Evolutionary conservation across 1,284 basidiomycete species (phyloP), one percentile per base, ranked within the genome.

Genomic region (Paramarasmius palmivorus): DNA sequence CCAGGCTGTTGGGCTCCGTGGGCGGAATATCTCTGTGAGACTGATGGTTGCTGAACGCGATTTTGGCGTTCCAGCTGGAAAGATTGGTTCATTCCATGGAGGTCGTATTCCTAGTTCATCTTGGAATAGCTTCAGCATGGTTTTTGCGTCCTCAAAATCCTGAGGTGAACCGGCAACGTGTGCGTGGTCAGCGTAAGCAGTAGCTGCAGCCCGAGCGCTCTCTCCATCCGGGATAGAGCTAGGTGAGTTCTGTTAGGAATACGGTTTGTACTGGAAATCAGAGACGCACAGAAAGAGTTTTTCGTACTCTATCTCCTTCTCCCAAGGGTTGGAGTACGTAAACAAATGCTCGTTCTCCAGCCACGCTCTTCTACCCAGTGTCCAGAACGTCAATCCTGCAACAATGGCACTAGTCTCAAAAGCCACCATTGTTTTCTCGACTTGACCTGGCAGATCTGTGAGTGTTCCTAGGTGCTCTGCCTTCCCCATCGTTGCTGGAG

Each of bases 111-210:
- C 73, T 44, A 91, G 75, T 60, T 87, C 78, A 14, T 73, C 70
- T 59, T 87, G 84, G 64, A 90, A 83, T 58, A 89, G 68, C 34
- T 77, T 67, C 40, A 91, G 75, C 50, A 90, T 77, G 45, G 74
- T 72, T 59, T 81, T 81, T 3, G 89, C 87, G 55, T 88, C 85
- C 35, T 75, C 69, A 49, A 85, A 75, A 68, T 91, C 90, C 55
- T 81, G 80, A 1, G 70, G 61, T 12, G 86, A 83, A 26, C 89
- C 88, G 2, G 88, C 88, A 44, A 90, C 70, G 68, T 92, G 90
- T 23, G 90, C 88, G 58, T 84, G 81, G 1, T 80, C 81, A 2
- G 85, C 84, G 67, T 81, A 87, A 34, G 70, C 65, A 25, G 80
- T 79, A 25, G 85, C 89, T 6, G 79, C 74, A 36, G 70, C 69